Base-by-base conservation (phyloP, 2,329 filamentous ascomycete species). In the Cladophialophora psammophila region DNA sequence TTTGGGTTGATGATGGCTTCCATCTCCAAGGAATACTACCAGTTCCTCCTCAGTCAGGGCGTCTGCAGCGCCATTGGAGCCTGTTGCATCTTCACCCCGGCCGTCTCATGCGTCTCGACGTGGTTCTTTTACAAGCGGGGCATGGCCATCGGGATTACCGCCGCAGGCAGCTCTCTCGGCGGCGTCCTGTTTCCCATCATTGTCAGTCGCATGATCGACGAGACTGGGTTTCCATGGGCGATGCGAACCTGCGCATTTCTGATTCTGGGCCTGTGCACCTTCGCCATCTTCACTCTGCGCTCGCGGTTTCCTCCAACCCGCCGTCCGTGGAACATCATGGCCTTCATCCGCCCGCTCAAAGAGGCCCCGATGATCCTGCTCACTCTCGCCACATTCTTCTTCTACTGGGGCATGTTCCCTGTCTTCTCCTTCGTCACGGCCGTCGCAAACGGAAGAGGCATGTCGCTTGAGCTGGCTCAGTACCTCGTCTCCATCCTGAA, bases 121-220 rank as follows among this genome's bases (percentile, higher is more conserved):
- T 88, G 85, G 85, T 88, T 88, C 73, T 78, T 78, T 66, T 80
- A 79, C 48, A 81, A 80, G 10, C 82, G 86, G 18, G 85, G 82
- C 26, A 77, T 83, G 38, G 86, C 85, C 8, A 81, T 86, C 12
- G 86, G 86, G 8, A 78, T 88, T 70, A 80, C 83, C 71, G 82
- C 84, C 2, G 80, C 84, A 2, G 86, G 86, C 5, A 85, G 83
- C 0, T 85, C 83, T 4, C 70, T 88, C 5, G 86, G 86, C 2
- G 86, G 86, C 8, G 84, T 90, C 15, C 82, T 89, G 40, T 84
- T 88, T 56, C 87, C 88, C 0, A 88, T 89, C 72, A 87, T 90
- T 83, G 82, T 88, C 12, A 77, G 82, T 1, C 81, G 82, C 38
- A 76, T 90, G 26, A 84, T 89, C 54, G 79, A 79, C 0, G 38